Evolutionary conservation across 495 filamentous ascomycete genomes (phyloP).

Genomic region (Pyronema omphalodes): DNA sequence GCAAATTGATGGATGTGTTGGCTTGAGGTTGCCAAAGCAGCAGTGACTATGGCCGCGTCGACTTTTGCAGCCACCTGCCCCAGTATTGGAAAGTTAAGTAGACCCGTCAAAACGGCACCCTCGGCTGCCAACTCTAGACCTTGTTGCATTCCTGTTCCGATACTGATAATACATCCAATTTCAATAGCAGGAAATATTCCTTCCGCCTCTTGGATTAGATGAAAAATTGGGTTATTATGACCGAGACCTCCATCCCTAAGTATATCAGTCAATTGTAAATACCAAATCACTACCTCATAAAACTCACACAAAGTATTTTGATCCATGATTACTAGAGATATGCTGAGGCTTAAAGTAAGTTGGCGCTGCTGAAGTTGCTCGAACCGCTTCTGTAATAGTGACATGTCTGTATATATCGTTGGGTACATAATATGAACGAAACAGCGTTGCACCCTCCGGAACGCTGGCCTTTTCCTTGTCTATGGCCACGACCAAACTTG

Average conservation of each 20-base stretch:
- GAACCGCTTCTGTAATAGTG: slow-evolving; percentile 5
- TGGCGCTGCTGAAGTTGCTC: slow-evolving; percentile 8
- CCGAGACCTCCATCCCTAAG: slow-evolving; percentile 4
- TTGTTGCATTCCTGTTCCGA: slow-evolving; percentile 4
- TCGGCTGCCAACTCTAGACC: neutral
- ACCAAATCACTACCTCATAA: neutral
- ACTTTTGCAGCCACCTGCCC: neutral
- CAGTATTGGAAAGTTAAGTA: too few species aligned
- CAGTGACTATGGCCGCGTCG: slow-evolving; percentile 1
- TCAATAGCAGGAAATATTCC: neutral
- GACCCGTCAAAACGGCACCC: too few species aligned
- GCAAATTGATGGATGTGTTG: neutral
- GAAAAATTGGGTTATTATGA: slow-evolving; percentile 7
- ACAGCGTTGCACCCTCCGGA: neutral
- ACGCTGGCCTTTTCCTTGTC: neutral
- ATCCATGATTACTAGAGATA: neutral
- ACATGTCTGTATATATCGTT: neutral
- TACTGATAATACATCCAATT: slow-evolving; percentile 7
- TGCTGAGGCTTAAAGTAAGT: slow-evolving; percentile 2
- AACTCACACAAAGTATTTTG: slow-evolving; percentile 1
- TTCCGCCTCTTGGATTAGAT: slow-evolving; percentile 5
- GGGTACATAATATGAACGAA: neutral
- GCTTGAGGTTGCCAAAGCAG: neutral
- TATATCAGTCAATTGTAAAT: neutral
- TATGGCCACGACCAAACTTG: slow-evolving; percentile 2